Base-by-base conservation (phyloP, 345 rosid genomes). In the Odontarrhena argentea region DNA sequence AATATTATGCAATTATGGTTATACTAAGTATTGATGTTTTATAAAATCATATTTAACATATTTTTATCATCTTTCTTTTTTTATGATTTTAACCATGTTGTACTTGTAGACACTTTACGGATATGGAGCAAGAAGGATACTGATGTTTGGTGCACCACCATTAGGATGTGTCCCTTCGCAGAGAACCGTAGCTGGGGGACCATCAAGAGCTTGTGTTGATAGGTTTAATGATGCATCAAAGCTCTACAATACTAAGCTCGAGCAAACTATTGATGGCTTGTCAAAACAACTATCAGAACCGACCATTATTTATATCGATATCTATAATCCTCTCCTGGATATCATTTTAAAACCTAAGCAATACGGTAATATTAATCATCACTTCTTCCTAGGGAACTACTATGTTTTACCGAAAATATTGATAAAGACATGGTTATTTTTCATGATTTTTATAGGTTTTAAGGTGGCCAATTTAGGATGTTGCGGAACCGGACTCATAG, bases 401-500 rank as follows among this genome's bases (percentile, higher is more conserved):
- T 28, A 28, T 13, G n/a, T 26, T 3, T 11, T 5, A 7, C 18
- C 3, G 14, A 43, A 43, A 43, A 25, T 7, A 10, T 28, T 52
- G 37, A 24, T 45, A 13, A 15, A 18, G 22, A 18, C 9, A 1
- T 46, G 3, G 14, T 32, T 50, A 2, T 60, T 9, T 41, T 1
- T 35, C 2, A 25, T 55, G 25, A 13, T 25, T 50, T 32, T 60
- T 35, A 1, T 69, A 86, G 93, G 98, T 2, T 88, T 92, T 58
- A 78, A 84, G 69, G 86, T 74, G 37, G 40, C 56, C 0, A 45
- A 55, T 0, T 69, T 49, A 74, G 98, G 98, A 55, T 89, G 96
- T 12, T 89, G 92, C 46, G 96, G 89, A n/a, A 83, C 91, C 0
- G 96, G 98, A 47, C 45, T 71, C 0, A 48, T 89, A 51, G 92